Evolutionary conservation across 2,329 filamentous ascomycete species (phyloP), one percentile per base, ranked within the genome.

Genomic region (Drechslerella stenobrocha): DNA sequence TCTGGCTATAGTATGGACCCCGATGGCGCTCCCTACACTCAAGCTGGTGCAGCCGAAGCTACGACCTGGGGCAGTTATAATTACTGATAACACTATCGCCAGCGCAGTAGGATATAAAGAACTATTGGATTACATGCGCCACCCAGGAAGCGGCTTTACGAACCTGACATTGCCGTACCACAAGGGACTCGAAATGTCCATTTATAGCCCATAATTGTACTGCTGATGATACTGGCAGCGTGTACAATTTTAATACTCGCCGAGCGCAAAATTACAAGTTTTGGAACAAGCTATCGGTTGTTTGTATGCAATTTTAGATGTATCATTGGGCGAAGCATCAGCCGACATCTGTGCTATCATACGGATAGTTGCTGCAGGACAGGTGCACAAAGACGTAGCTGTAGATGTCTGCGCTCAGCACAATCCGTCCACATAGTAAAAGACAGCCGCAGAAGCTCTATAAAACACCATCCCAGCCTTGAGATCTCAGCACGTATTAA

Each of bases 11-110:
- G 81, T 84, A 52, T 84, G 82, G 82, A 78, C 81, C 0, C 76
- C 79, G 0, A 73, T 84, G 52, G 80, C 81, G 1, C 75, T 84
- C 18, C 82, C 82, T 1, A 78, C 81, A 0, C 74, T 84, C 13
- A 76, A 78, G 58, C 71, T 80, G 0, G 75, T 83, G 1, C 74
- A 79, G 50, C 78, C 80, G 0, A 76, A 74, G 5, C 71, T 84
- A 46, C 77, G 75, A 51, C 71, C 73, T 1, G 81, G 82, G 0
- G 79, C 80, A 0, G 74, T 82, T 6, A 75, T 84, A 1, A 73
- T 83, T 0, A 74, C 75, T 0, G 81, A 84, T 69, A 84, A 84
- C 60, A 78, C 76, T 0, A 74, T 77, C 9, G 74, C 74, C 1
- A 73, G 76, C 0, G 76, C 73, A 0, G 66, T 73, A 1, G 74